Percentiles rank a stretch among this genome's conserved stretches.
Evolutionary conservation across 1,284 basidiomycete species (phyloP).

Genomic region (Fomitiporia mediterranea): DNA sequence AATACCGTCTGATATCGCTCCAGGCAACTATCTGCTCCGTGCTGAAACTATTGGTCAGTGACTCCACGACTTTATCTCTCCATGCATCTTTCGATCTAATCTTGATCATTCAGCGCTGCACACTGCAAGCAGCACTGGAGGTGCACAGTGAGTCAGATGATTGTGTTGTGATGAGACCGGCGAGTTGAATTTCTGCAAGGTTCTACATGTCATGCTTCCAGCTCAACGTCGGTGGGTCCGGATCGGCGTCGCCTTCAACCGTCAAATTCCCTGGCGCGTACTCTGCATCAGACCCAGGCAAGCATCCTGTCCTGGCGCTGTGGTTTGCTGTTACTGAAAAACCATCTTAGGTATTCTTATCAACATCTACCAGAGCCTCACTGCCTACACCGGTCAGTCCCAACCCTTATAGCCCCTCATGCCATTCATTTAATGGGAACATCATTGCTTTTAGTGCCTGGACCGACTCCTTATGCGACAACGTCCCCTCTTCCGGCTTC

Average conservation of each 20-base stretch:
- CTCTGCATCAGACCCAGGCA: constrained; percentile 35
- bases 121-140: constrained; percentile 38
- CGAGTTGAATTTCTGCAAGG: no score
- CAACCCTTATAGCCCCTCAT: not conserved
- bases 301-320: no score
- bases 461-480: constrained; percentile 38
- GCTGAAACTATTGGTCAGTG: constrained; percentile 47
- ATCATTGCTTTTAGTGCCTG: constrained; percentile 35
- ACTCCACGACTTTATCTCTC: not conserved
- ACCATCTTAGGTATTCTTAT: constrained; percentile 36
- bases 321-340: no score
- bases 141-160: constrained; percentile 35
- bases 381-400: constrained; percentile 34
- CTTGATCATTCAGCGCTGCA: constrained; percentile 36
- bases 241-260: constrained; percentile 37
- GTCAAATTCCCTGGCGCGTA: constrained; percentile 47
- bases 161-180: not conserved
- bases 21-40: constrained; percentile 48
- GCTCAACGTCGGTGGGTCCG: constrained; percentile 39
- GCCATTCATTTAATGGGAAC: not conserved
- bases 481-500: constrained; percentile 31
- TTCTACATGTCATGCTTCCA: constrained; percentile 52
- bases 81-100: not conserved
- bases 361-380: constrained; percentile 30
- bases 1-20: constrained; percentile 40